phyloP scores from a whole-genome alignment of 73 alveolate species.

The Blepharisma japonicum region DNA sequence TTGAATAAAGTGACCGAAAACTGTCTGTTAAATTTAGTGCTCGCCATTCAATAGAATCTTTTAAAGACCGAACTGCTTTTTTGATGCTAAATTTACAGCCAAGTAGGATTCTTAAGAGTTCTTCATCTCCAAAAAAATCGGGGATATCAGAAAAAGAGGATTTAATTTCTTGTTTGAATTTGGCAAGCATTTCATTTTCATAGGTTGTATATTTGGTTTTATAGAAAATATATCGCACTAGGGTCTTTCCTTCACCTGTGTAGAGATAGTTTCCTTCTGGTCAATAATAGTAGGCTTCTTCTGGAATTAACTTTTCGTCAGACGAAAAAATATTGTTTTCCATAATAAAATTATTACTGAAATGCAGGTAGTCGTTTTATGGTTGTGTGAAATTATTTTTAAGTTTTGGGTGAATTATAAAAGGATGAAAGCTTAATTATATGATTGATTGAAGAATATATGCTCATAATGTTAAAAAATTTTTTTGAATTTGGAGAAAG shows the following conservation, averaged over 20 bases:
- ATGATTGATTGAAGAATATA: too few species aligned
- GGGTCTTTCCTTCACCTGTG: background rate
- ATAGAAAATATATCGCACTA: slow-evolving; percentile 18
- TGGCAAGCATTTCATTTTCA: background rate
- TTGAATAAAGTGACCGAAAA: background rate
- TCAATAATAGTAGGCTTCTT: background rate
- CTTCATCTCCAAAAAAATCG: background rate
- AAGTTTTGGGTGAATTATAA: too few species aligned
- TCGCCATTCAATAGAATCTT: slow-evolving; percentile 6
- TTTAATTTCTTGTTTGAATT: background rate
- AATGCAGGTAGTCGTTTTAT: too few species aligned
- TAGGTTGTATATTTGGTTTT: background rate
- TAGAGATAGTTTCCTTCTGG: slow-evolving; percentile 2
- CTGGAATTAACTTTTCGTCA: background rate
- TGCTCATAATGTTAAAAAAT: too few species aligned
- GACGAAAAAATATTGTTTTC: background rate
- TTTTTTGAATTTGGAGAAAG: too few species aligned
- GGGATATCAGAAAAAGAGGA: background rate
- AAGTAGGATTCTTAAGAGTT: background rate
- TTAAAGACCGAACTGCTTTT: background rate
- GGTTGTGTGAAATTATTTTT: too few species aligned
- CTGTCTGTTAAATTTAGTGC: background rate
- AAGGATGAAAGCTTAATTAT: too few species aligned
- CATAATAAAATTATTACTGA: too few species aligned
- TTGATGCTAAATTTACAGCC: slow-evolving; percentile 1